Evolutionary conservation across 1,284 basidiomycete species (phyloP).

Genomic region (Ceratobasidium sp.): DNA sequence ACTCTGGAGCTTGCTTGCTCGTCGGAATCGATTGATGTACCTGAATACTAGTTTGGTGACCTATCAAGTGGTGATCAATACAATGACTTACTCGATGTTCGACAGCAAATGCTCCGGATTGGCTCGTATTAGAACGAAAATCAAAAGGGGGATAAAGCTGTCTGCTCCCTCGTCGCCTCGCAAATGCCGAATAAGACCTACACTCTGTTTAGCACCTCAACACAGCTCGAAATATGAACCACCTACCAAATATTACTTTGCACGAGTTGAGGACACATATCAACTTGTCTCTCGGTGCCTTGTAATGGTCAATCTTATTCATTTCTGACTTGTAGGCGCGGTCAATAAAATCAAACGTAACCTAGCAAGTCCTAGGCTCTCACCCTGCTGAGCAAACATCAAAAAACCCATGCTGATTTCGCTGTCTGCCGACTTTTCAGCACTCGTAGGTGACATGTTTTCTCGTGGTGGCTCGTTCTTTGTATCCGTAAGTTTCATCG

Average conservation of each 20-base stretch:
- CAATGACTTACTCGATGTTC: constrained; percentile 81
- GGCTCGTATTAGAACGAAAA: constrained; percentile 91
- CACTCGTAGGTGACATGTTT: constrained; percentile 1
- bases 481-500: constrained; percentile 52
- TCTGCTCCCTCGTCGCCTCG: constrained; percentile 83
- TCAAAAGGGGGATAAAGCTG: constrained; percentile 92
- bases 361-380: constrained; percentile 45
- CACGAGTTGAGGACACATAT: constrained; percentile 98
- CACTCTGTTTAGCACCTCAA: constrained; percentile 7
- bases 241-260: constrained; percentile 97
- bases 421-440: constrained; percentile 45
- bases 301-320: constrained; percentile 97
- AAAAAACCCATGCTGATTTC: constrained; percentile 75
- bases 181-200: constrained; percentile 89
- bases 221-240: constrained; percentile 36
- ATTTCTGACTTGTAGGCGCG: constrained; percentile 65
- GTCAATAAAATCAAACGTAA: constrained; percentile 3
- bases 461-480: constrained; percentile 16
- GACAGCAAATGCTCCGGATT: constrained; percentile 93
- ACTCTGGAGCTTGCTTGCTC: constrained; percentile 86
- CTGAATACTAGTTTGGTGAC: constrained; percentile 52
- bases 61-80: background rate
- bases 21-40: constrained; percentile 95
- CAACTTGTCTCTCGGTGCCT: constrained; percentile 96
- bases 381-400: constrained; percentile 91